phyloP scores from a whole-genome alignment of 2,329 filamentous ascomycete species.

The Colletotrichum abscissum region DNA sequence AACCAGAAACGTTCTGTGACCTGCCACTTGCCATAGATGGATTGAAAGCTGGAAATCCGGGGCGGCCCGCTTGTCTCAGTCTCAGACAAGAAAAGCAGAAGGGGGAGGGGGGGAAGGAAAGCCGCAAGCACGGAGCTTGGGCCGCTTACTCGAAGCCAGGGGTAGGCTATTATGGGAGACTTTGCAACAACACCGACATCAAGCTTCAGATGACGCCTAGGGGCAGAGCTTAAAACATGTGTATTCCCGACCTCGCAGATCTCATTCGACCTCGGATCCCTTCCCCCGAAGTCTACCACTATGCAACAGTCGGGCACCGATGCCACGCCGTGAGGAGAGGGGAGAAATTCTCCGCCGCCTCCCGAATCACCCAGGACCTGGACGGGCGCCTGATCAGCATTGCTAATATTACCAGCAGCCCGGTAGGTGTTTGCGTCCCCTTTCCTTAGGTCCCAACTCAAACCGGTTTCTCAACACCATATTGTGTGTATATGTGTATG shows the following conservation, averaged over 20 bases:
- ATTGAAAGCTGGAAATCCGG: background rate
- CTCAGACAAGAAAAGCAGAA: background rate
- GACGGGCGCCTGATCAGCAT: background rate
- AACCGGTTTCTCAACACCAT: background rate
- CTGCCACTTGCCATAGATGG: background rate
- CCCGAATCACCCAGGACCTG: background rate
- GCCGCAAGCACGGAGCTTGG: constrained; percentile 18
- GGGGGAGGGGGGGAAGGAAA: background rate
- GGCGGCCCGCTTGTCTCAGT: constrained; percentile 6
- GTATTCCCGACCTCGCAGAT: background rate
- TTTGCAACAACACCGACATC: constrained; percentile 12
- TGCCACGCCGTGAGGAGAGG: constrained; percentile 4
- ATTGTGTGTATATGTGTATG: background rate
- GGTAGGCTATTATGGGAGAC: background rate
- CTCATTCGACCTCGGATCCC: constrained; percentile 21
- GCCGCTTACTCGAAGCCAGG: constrained; percentile 10
- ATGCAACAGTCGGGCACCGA: constrained; percentile 12
- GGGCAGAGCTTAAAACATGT: constrained; percentile 27
- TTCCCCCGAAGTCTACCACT: background rate
- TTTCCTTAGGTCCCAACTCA: background rate
- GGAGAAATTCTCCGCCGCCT: background rate
- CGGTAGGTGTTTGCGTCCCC: background rate
- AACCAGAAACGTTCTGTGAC: background rate
- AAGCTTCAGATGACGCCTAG: constrained; percentile 34
- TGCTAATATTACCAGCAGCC: background rate